A percentile compares a stretch with the other conserved stretches of the same genome.
phyloP scores from a whole-genome alignment of 192 early-diverging fungal genomes.

The Entomortierella lignicola region DNA sequence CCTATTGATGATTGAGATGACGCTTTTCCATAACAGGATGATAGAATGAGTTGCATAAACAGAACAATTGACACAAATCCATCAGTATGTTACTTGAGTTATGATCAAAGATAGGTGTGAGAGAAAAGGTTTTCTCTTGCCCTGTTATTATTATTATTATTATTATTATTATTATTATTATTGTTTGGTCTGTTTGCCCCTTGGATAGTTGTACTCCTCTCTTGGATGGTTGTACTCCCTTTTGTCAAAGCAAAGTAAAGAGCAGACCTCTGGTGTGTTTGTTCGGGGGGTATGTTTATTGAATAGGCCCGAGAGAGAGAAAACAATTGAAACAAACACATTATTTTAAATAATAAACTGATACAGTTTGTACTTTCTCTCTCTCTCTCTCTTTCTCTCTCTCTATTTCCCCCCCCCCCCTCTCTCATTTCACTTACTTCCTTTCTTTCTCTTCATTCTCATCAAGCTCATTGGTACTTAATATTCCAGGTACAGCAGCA shows the following conservation, averaged over 20 bases:
- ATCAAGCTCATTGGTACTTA: not conserved
- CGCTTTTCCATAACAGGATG: not conserved
- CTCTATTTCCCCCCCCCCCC: not conserved
- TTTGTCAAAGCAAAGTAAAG: too few relatives aligned
- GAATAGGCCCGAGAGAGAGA: not conserved
- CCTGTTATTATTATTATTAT: not conserved
- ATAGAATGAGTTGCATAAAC: not conserved
- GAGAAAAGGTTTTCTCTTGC: not conserved
- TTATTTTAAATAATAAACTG: not conserved
- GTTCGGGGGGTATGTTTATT: not conserved
- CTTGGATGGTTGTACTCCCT: not conserved
- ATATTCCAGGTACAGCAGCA: not conserved
- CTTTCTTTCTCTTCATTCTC: not conserved
- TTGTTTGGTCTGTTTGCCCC: not conserved
- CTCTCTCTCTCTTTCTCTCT: not conserved
- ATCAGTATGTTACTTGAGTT: too few relatives aligned
- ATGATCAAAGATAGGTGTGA: too few relatives aligned
- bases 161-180: not conserved
- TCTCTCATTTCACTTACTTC: not conserved
- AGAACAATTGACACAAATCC: too few relatives aligned
- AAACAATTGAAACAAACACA: not conserved
- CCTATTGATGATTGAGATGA: not conserved
- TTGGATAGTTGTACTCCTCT: not conserved
- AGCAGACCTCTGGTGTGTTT: conserved; percentile 6
- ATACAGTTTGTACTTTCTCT: not conserved